These are phyloP conservation scores for Trichoderma atroviride DNA, from an alignment of 2,329 filamentous ascomycete genomes.

Conservation along the genomic window DNA sequence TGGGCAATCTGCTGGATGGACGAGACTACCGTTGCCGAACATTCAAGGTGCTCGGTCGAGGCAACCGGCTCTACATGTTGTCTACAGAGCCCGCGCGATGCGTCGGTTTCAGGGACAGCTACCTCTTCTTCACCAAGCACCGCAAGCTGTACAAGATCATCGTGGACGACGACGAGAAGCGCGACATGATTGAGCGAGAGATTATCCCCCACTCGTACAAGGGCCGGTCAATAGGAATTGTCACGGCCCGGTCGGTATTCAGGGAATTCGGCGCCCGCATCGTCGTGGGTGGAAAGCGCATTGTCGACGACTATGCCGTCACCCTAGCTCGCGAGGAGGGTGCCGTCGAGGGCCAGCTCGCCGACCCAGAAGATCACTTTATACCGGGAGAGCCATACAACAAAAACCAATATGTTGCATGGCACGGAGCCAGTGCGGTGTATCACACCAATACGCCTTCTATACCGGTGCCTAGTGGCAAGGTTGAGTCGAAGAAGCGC, in stretches of 20 bases:
- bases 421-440: slow-evolving; percentile 94
- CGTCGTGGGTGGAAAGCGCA: slow-evolving; percentile 82
- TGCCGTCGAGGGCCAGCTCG: slow-evolving; percentile 83
- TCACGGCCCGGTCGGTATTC: slow-evolving; percentile 95
- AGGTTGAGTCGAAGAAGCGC: slow-evolving; percentile 79
- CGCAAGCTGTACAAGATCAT: slow-evolving; percentile 97
- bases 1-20: slow-evolving; percentile 78
- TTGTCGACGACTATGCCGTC: slow-evolving; percentile 89
- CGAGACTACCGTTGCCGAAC: slow-evolving; percentile 94
- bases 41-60: slow-evolving; percentile 85
- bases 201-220: slow-evolving; percentile 99
- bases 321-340: slow-evolving; percentile 74
- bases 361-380: slow-evolving; percentile 83
- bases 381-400: slow-evolving; percentile 87
- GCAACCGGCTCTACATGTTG: slow-evolving; percentile 91
- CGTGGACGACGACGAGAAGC: slow-evolving; percentile 95
- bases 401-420: slow-evolving; percentile 97
- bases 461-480: slow-evolving; percentile 74
- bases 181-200: slow-evolving; percentile 90
- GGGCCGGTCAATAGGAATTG: slow-evolving; percentile 93
- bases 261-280: slow-evolving; percentile 95
- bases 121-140: slow-evolving; percentile 98
- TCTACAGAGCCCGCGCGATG: slow-evolving; percentile 96
- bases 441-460: slow-evolving; percentile 83
- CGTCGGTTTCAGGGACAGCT: slow-evolving; percentile 95